Evolutionary conservation across 768 basidiomycete genomes (phyloP).

Genomic region (Boletus vinaceobasis): DNA sequence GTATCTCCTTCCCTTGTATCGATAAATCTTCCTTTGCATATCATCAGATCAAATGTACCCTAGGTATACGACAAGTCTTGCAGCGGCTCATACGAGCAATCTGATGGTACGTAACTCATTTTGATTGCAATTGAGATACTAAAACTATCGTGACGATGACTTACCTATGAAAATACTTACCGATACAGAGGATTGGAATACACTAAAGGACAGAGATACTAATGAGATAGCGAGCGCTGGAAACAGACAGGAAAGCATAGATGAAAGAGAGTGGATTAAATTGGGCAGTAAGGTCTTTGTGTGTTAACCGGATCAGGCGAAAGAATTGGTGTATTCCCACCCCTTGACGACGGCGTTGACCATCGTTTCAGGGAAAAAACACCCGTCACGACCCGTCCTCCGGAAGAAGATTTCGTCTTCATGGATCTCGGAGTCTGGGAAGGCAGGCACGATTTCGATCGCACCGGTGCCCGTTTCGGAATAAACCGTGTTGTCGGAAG

Average conservation of each 20-base stretch:
- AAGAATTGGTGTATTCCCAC: background rate
- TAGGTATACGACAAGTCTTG: background rate
- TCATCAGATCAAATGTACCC: background rate
- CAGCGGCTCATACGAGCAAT: too few relatives aligned
- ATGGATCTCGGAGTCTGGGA: background rate
- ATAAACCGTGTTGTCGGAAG: too few relatives aligned
- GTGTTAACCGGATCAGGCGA: background rate
- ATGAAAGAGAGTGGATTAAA: background rate
- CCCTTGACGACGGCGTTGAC: background rate
- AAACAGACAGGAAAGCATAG: background rate
- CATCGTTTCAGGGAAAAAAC: constrained; percentile 14
- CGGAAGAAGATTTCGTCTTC: constrained; percentile 3
- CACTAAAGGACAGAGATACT: too few relatives aligned
- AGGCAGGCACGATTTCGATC: background rate
- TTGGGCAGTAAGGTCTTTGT: background rate
- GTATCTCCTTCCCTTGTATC: too few relatives aligned
- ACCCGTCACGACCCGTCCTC: constrained; percentile 5
- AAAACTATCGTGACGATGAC: too few relatives aligned
- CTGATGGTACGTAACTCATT: too few relatives aligned
- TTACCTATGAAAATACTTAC: too few relatives aligned
- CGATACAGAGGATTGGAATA: too few relatives aligned
- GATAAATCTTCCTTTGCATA: background rate
- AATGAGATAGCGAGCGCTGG: background rate
- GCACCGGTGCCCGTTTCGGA: too few relatives aligned
- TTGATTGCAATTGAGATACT: too few relatives aligned